phyloP scores from a whole-genome alignment of 768 basidiomycete genomes.

The Pisolithus orientalis region DNA sequence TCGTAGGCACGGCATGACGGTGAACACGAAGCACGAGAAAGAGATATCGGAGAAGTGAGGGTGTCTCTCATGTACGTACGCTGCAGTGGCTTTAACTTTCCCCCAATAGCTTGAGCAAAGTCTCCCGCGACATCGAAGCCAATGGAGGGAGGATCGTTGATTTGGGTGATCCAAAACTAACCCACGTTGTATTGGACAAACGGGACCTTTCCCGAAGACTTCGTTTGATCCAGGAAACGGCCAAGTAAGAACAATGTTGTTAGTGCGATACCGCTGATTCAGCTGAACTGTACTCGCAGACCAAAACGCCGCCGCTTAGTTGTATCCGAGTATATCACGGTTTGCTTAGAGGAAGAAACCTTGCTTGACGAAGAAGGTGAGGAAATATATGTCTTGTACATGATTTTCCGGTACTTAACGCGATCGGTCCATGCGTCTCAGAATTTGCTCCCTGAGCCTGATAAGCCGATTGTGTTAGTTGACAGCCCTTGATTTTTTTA shows the following conservation, averaged over 20 bases:
- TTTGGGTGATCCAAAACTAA: conserved; percentile 72
- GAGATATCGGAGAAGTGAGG: conserved; percentile 52
- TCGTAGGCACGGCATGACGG: conserved; percentile 49
- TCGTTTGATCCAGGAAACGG: conserved; percentile 64
- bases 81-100: neutral
- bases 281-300: conserved; percentile 33
- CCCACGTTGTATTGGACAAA: conserved; percentile 82
- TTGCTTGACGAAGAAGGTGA: conserved; percentile 77
- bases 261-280: neutral
- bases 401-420: neutral
- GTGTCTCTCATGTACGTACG: neutral
- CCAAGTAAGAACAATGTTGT: conserved; percentile 45
- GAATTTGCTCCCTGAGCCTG: conserved; percentile 26
- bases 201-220: conserved; percentile 69
- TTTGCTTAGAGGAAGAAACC: conserved; percentile 78
- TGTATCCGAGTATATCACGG: conserved; percentile 68
- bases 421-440: conserved; percentile 6
- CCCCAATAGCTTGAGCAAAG: conserved; percentile 44
- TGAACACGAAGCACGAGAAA: conserved; percentile 47
- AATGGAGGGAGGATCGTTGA: conserved; percentile 72
- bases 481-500: neutral
- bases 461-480: neutral
- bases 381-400: neutral
- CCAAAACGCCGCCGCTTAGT: conserved; percentile 78
- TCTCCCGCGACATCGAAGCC: conserved; percentile 46